Percentiles rank a stretch among this genome's conserved stretches.
These are phyloP conservation scores for Colletotrichum sp. DNA, from an alignment of 2,329 filamentous ascomycete genomes.

Conservation along the genomic window DNA sequence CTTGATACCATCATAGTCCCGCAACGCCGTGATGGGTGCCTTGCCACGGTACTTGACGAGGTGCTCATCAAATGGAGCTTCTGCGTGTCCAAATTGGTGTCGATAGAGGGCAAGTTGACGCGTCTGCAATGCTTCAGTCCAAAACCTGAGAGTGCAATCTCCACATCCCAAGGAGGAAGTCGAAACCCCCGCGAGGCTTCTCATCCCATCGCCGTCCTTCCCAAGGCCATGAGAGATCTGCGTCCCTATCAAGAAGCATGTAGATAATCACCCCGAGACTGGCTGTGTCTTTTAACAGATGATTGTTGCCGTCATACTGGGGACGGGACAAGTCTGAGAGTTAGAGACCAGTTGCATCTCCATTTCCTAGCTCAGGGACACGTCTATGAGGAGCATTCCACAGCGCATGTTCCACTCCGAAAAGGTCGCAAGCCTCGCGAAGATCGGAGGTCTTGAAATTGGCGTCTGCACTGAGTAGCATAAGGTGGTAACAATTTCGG, in stretches of 20 bases:
- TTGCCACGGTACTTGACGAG: neutral
- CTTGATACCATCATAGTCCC: neutral
- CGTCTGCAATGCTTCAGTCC: neutral
- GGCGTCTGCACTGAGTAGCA: conserved; percentile 31
- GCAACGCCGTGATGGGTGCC: conserved; percentile 1
- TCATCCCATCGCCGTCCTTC: neutral
- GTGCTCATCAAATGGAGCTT: neutral
- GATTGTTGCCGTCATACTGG: neutral
- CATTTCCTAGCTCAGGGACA: neutral
- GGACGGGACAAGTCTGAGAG: neutral
- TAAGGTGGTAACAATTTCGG: conserved; percentile 25
- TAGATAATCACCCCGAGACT: conserved; percentile 28
- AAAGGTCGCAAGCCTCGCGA: conserved; percentile 22
- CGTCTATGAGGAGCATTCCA: neutral
- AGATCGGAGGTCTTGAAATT: neutral
- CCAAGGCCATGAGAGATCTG: neutral
- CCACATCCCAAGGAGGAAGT: neutral
- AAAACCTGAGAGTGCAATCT: neutral
- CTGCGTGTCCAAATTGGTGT: fast-evolving
- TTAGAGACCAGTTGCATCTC: neutral
- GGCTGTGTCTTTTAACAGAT: neutral
- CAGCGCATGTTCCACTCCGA: conserved; percentile 16
- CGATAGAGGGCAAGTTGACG: neutral
- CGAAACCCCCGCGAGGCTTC: neutral
- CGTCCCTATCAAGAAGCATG: conserved; percentile 23